A percentile compares a stretch with the other conserved stretches of the same genome.
Conservation (phyloP, 2,329 filamentous ascomycete species). For the Sporothrix mexicana region DNA sequence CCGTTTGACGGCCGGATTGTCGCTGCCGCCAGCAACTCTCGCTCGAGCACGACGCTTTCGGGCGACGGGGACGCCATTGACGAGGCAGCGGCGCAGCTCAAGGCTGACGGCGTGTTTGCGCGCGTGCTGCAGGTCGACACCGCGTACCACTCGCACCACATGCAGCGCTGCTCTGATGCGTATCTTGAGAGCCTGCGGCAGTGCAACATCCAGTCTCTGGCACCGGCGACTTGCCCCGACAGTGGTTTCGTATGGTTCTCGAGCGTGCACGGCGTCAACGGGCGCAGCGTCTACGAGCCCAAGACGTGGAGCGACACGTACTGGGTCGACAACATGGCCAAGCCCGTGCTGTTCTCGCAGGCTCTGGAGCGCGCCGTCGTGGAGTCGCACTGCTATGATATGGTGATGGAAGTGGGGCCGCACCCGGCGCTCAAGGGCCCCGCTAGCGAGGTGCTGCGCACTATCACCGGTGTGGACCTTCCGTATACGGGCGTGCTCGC, state of each 20-base stretch:
- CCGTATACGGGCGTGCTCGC: conserved; percentile 32
- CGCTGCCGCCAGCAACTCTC: conserved; percentile 46
- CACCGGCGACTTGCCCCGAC: conserved; percentile 32
- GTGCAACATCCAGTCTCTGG: conserved; percentile 40
- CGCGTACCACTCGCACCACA: conserved; percentile 58
- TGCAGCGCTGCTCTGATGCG: conserved; percentile 46
- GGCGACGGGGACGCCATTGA: conserved; percentile 45
- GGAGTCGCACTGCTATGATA: conserved; percentile 33
- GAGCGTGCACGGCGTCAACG: conserved; percentile 45
- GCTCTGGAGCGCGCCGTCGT: conserved; percentile 34
- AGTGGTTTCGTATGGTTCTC: conserved; percentile 48
- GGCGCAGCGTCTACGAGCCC: conserved; percentile 31
- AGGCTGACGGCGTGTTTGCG: conserved; percentile 43
- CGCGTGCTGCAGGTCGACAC: conserved; percentile 51
- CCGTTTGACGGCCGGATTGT: conserved; percentile 41
- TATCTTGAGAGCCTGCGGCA: conserved; percentile 45
- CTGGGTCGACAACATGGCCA: conserved; percentile 44
- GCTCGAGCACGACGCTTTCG: conserved; percentile 46
- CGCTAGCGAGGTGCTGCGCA: conserved; percentile 38
- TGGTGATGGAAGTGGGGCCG: conserved; percentile 43
- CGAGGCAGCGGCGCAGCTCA: conserved; percentile 39
- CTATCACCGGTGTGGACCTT: conserved; percentile 36
- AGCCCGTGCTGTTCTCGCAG: conserved; percentile 43
- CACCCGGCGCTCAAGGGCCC: conserved; percentile 41
- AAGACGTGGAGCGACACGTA: conserved; percentile 39